Conservation (phyloP, 2,329 filamentous ascomycete genomes). For the Trichoderma atrobrunneum region DNA sequence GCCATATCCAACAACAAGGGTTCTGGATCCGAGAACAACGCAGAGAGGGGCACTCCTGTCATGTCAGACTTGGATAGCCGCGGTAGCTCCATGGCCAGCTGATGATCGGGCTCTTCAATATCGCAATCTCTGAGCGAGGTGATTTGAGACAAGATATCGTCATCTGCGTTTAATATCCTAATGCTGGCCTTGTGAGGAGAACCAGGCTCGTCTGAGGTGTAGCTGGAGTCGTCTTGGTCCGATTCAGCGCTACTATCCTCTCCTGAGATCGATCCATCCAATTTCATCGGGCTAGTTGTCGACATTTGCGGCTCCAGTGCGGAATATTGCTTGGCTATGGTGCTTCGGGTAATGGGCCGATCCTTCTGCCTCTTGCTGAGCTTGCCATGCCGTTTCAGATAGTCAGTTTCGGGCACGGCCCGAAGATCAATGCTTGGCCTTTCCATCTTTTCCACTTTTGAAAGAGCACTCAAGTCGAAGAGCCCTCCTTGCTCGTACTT, state of each 20-base stretch:
- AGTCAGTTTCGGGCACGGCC: slow-evolving; percentile 46
- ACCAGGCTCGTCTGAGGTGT: slow-evolving; percentile 47
- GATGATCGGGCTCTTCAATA: slow-evolving; percentile 46
- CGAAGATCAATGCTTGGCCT: slow-evolving; percentile 32
- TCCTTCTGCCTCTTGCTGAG: slow-evolving; percentile 37
- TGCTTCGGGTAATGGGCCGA: slow-evolving; percentile 22
- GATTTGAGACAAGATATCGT: slow-evolving; percentile 52
- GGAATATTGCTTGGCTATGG: slow-evolving; percentile 29
- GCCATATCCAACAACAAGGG: slow-evolving; percentile 46
- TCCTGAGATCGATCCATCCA: slow-evolving; percentile 39
- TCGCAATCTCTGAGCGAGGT: slow-evolving; percentile 52
- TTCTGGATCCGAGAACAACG: slow-evolving; percentile 59
- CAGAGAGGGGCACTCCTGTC: slow-evolving; percentile 49
- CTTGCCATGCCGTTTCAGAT: slow-evolving; percentile 48
- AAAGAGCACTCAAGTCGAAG: slow-evolving; percentile 45
- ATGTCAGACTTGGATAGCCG: slow-evolving; percentile 48
- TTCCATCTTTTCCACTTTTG: slow-evolving; percentile 30
- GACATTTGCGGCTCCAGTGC: slow-evolving; percentile 27
- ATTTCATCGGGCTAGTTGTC: slow-evolving; percentile 38
- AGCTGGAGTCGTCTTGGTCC: slow-evolving; percentile 55
- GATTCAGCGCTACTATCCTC: slow-evolving; percentile 53
- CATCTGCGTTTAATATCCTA: slow-evolving; percentile 43
- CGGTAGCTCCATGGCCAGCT: slow-evolving; percentile 49
- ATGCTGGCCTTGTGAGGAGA: slow-evolving; percentile 51
- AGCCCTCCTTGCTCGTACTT: slow-evolving; percentile 58